Evolutionary conservation across 805 yeast genomes (phyloP), one percentile per base, ranked within the genome.

Genomic region (Candida ipomoeae): DNA sequence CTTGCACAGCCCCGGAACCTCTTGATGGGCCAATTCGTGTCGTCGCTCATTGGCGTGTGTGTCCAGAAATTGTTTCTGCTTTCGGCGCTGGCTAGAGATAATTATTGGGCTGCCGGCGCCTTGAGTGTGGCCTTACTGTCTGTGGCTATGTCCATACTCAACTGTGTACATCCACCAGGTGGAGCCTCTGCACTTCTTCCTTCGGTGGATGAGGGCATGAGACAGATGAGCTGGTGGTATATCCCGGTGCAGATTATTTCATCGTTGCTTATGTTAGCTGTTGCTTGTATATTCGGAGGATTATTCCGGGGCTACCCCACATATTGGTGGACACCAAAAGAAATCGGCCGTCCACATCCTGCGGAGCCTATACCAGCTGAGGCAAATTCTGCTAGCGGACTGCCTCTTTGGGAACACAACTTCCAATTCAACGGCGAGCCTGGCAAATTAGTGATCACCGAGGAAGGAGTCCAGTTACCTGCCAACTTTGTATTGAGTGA

Each of bases 121-220:
- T 59, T 84, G 31, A 69, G 82, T 36, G 85, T 82, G 6, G 84
- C 76, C 0, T 51, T 80, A 5, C 58, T 84, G 1, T 77, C 84
- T 7, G 81, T 79, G 10, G 62, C 67, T 2, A 82, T 82, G 85
- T 65, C 77, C 13, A 53, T 81, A 0, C 62, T 74, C 5, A 81
- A 81, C 53, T 77, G 83, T 51, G 78, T 82, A 1, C 89, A 84
- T 61, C 89, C 89, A 0, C 89, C 89, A 0, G 83, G 84, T 1
- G 89, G 89, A 2, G 88, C 89, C 1, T 75, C 84, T 8, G 87
- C 89, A 0, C 59, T 84, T 35, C 63, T 84, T 7, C 86, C 88
- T 0, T 65, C 75, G 1, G 58, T 78, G 0, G 84, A 81, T 47
- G 75, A 61, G 0, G 55, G 59, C 6, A 67, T 82, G 3, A 62